These are phyloP conservation scores for Canna indica DNA, from an alignment of 176 grass and related monocot species.

Conservation along the genomic window DNA sequence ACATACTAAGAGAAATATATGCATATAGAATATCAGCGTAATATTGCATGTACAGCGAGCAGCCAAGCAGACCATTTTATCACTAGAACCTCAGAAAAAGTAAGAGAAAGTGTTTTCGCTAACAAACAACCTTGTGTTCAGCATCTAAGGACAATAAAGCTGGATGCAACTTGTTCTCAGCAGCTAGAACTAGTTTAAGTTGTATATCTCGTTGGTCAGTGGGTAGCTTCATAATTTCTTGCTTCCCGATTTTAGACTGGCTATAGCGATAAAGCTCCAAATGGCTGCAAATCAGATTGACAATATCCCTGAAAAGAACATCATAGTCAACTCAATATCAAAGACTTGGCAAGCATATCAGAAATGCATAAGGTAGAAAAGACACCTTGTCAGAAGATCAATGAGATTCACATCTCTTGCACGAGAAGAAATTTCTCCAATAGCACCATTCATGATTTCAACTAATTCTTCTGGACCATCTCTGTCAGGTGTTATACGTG, in stretches of 20 bases:
- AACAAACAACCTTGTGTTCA: slow-evolving; percentile 66
- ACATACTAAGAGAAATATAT: too few species aligned
- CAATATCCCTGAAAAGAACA: slow-evolving; percentile 44
- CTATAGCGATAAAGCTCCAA: slow-evolving; percentile 78
- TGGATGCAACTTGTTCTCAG: slow-evolving; percentile 80
- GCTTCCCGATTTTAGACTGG: slow-evolving; percentile 84
- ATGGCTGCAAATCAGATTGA: slow-evolving; percentile 68
- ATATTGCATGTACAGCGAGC: too few species aligned
- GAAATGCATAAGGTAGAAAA: slow-evolving; percentile 9
- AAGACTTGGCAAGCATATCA: slow-evolving; percentile 4
- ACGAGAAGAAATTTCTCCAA: slow-evolving; percentile 69
- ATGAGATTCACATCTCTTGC: slow-evolving; percentile 84
- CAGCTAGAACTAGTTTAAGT: slow-evolving; percentile 64
- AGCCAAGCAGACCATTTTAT: too few species aligned
- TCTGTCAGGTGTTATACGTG: slow-evolving; percentile 81
- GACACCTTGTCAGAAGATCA: slow-evolving; percentile 73
- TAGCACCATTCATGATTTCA: slow-evolving; percentile 42
- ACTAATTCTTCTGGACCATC: slow-evolving; percentile 77
- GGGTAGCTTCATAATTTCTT: slow-evolving; percentile 55
- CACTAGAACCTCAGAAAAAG: not conserved
- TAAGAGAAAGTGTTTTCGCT: not conserved
- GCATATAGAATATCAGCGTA: too few species aligned
- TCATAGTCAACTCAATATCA: slow-evolving; percentile 1
- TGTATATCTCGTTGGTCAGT: slow-evolving; percentile 57
- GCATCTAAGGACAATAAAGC: slow-evolving; percentile 59